Evolutionary conservation across 1,284 basidiomycete genomes (phyloP).

Genomic region (Inonotus hispidus): DNA sequence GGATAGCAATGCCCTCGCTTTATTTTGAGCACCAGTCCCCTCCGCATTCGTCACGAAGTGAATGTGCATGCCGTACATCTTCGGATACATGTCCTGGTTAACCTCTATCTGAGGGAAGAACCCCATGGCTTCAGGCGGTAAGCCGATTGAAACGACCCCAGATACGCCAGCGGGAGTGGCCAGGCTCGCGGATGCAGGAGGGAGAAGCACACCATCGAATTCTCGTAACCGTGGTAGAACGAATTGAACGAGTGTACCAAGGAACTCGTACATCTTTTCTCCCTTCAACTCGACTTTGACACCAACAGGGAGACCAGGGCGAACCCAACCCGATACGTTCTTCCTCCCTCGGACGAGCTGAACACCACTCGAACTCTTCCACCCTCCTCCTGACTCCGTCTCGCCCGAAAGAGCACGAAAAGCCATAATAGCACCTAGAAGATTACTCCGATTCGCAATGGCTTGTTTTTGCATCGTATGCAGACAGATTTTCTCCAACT

Average conservation of each 20-base stretch:
- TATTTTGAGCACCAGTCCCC: constrained; percentile 82
- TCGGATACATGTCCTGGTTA: constrained; percentile 85
- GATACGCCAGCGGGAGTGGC: constrained; percentile 73
- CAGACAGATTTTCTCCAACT: constrained; percentile 79
- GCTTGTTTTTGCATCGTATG: constrained; percentile 84
- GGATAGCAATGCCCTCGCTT: constrained; percentile 77
- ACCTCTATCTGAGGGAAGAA: constrained; percentile 95
- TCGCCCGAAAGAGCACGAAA: constrained; percentile 87
- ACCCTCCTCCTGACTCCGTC: constrained; percentile 63
- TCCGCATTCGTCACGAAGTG: constrained; percentile 84
- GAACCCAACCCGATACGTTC: constrained; percentile 82
- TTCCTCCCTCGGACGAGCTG: constrained; percentile 78
- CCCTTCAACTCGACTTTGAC: constrained; percentile 89
- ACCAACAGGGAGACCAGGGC: constrained; percentile 79
- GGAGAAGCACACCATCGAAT: constrained; percentile 77
- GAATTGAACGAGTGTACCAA: constrained; percentile 87
- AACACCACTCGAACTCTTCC: constrained; percentile 68
- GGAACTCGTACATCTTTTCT: constrained; percentile 90
- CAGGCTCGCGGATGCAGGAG: constrained; percentile 54
- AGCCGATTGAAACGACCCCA: constrained; percentile 87
- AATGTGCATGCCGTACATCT: constrained; percentile 83
- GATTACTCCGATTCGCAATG: constrained; percentile 64
- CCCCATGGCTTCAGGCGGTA: constrained; percentile 80
- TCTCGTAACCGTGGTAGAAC: constrained; percentile 91
- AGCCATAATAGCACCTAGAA: constrained; percentile 85